Evolutionary conservation across 176 grass and related monocot species (phyloP).

Genomic region (Carex pumila): DNA sequence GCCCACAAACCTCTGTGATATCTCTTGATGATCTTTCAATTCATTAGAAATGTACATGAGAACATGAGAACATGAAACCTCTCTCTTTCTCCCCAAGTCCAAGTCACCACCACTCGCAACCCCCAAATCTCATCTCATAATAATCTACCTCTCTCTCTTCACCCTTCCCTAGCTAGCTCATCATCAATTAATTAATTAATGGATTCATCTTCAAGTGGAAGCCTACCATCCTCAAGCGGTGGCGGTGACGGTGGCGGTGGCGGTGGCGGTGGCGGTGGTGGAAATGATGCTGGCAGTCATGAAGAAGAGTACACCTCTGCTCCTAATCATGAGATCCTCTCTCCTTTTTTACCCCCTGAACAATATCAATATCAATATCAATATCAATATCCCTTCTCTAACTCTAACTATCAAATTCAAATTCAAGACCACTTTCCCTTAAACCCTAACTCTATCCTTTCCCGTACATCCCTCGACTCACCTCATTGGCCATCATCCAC

Average conservation of each 20-base stretch:
- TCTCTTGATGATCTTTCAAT: conserved; percentile 24
- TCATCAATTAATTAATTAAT: not conserved
- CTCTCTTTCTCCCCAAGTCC: conserved; percentile 24
- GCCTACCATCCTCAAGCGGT: conserved; percentile 56
- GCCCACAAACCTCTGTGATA: conserved; percentile 24
- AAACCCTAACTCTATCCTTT: conserved; percentile 20
- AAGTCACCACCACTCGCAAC: conserved; percentile 7
- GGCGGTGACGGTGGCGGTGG: conserved; percentile 35
- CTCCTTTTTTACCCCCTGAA: conserved; percentile 31
- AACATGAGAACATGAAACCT: not conserved
- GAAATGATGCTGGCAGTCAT: conserved; percentile 24
- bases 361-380: not conserved
- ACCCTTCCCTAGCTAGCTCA: no score
- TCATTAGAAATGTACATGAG: not conserved
- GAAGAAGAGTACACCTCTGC: conserved; percentile 60
- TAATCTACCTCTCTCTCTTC: no score
- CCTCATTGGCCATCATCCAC: conserved; percentile 9
- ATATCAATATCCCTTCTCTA: conserved; percentile 34
- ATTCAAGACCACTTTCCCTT: conserved; percentile 26
- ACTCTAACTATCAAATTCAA: conserved; percentile 26
- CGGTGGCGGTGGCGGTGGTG: conserved; percentile 30
- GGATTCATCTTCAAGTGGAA: conserved; percentile 83
- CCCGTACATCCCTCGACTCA: conserved; percentile 6
- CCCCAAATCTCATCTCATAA: not conserved
- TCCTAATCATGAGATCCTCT: conserved; percentile 15